Percentiles rank a stretch among this genome's conserved stretches.
These are phyloP conservation scores for Perkinsus olseni DNA, from an alignment of 169 alveolate species.

Conservation along the genomic window DNA sequence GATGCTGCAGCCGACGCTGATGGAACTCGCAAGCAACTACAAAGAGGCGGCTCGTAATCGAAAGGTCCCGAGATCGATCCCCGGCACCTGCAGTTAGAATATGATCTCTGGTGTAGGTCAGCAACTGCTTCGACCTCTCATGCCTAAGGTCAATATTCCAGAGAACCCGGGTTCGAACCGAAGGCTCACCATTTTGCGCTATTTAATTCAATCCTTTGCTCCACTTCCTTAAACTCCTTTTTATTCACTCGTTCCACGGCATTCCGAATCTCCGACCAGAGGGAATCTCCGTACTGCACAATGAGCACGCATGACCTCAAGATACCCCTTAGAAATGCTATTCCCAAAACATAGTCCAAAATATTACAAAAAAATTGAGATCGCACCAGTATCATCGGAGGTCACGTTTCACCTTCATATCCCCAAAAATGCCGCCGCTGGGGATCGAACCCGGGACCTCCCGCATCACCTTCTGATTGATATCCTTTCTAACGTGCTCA, in stretches of 20 bases:
- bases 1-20: background rate
- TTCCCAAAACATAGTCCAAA: background rate
- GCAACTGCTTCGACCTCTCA: background rate
- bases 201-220: background rate
- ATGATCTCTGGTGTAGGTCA: background rate
- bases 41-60: background rate
- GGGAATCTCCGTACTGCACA: background rate
- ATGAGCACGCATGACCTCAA: background rate
- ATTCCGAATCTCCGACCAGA: background rate
- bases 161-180: background rate
- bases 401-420: too few species aligned
- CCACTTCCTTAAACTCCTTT: background rate
- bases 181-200: background rate
- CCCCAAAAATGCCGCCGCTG: background rate
- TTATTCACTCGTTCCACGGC: background rate
- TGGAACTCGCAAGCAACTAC: background rate
- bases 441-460: conserved; percentile 1
- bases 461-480: background rate
- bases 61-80: background rate
- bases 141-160: background rate
- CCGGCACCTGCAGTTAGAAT: background rate
- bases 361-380: too few species aligned
- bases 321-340: background rate
- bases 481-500: background rate
- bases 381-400: background rate